Percentiles rank a stretch among this genome's conserved stretches.
Evolutionary conservation across 768 basidiomycete genomes (phyloP).

Genomic region (Xerocomellus chrysenteron): DNA sequence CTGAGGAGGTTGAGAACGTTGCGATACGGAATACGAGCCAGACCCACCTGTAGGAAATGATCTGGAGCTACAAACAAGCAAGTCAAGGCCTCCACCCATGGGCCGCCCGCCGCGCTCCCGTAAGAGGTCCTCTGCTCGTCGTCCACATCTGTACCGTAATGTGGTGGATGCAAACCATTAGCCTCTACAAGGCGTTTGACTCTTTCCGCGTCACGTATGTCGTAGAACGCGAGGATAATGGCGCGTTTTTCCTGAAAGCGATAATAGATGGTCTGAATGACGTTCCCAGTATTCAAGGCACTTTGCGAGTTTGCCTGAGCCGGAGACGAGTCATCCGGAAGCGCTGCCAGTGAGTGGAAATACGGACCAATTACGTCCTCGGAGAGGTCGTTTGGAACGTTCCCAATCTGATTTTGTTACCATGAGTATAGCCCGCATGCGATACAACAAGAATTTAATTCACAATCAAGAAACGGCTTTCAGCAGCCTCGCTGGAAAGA

Average conservation of each 20-base stretch:
- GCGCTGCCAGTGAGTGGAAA: constrained; percentile 28
- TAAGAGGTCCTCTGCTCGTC: constrained; percentile 6
- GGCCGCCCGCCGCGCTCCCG: neutral
- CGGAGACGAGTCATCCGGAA: constrained; percentile 6
- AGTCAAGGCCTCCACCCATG: constrained; percentile 31
- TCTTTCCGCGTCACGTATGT: constrained; percentile 52
- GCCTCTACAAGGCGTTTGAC: constrained; percentile 43
- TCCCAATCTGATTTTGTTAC: constrained; percentile 36
- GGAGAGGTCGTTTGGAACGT: constrained; percentile 36
- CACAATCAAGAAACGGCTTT: constrained; percentile 36
- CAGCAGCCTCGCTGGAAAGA: constrained; percentile 13
- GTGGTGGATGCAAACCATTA: constrained; percentile 9
- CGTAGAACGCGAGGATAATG: constrained; percentile 59
- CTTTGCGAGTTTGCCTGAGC: constrained; percentile 6
- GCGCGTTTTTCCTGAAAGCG: constrained; percentile 51
- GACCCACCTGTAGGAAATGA: constrained; percentile 44
- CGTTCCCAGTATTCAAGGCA: constrained; percentile 18
- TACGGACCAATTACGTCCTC: constrained; percentile 32
- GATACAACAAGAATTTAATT: constrained; percentile 5
- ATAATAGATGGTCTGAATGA: constrained; percentile 58
- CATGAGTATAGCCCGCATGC: constrained; percentile 6
- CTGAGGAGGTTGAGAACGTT: constrained; percentile 33
- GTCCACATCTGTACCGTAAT: neutral
- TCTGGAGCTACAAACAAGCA: constrained; percentile 48
- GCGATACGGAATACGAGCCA: constrained; percentile 1